These are phyloP conservation scores for Epichloe elymi DNA, from an alignment of 2,329 filamentous ascomycete species.

Conservation along the genomic window DNA sequence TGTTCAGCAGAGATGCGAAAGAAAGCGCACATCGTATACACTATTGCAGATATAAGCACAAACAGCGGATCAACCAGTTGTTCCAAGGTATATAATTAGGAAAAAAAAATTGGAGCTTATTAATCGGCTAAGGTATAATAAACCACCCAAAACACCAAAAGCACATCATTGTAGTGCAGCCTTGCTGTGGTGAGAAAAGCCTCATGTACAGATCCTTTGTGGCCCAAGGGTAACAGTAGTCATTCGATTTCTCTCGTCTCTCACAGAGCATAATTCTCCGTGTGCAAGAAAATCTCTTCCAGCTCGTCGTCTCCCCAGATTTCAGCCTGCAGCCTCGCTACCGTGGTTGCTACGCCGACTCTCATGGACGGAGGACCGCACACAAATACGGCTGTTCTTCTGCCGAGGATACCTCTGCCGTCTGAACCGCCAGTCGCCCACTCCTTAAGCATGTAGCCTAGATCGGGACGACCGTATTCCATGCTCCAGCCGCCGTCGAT, in stretches of 20 bases:
- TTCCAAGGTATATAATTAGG: neutral
- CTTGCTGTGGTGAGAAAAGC: neutral
- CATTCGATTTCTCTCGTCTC: neutral
- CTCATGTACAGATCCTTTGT: neutral
- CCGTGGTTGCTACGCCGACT: conserved; percentile 73
- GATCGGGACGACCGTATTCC: conserved; percentile 81
- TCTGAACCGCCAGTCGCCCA: conserved; percentile 61
- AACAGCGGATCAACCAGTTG: neutral
- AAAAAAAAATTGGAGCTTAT: too few species aligned
- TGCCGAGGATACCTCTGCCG: conserved; percentile 58
- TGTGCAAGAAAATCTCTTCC: conserved; percentile 88
- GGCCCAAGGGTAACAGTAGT: neutral
- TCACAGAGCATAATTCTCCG: conserved; percentile 84
- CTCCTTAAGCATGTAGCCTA: conserved; percentile 74
- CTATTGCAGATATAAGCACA: neutral
- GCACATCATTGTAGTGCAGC: too few species aligned
- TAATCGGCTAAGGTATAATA: too few species aligned
- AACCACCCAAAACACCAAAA: neutral
- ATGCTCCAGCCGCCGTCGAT: conserved; percentile 76
- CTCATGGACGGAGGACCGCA: conserved; percentile 83
- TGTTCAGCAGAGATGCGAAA: neutral
- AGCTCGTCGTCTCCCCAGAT: conserved; percentile 67
- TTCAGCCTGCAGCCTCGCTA: conserved; percentile 67
- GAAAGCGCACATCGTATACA: too few species aligned
- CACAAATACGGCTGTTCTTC: conserved; percentile 79